Percentiles rank a stretch among this genome's conserved stretches.
Conservation (phyloP, 805 yeast species). For the Wickerhamiella hasegawae region DNA sequence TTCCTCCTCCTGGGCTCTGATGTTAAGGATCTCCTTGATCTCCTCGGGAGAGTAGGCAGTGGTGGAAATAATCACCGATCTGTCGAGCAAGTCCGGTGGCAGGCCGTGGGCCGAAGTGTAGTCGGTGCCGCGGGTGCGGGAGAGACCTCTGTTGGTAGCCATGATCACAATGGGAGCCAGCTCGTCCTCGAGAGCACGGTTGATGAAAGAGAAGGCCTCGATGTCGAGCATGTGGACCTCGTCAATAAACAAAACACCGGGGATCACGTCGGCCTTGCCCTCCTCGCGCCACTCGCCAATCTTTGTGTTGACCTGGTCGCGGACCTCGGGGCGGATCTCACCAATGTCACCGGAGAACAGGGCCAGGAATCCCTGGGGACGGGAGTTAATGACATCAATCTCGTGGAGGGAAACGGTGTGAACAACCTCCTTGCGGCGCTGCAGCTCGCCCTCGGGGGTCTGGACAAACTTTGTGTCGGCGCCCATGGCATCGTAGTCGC, state of each 20-base stretch:
- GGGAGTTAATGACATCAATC: conserved; percentile 91
- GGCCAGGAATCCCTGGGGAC: conserved; percentile 95
- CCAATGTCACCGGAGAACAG: conserved; percentile 94
- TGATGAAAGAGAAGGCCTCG: conserved; percentile 87
- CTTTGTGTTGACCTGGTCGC: conserved; percentile 91
- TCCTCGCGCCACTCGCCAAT: conserved; percentile 98
- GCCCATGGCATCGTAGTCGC: conserved; percentile 98
- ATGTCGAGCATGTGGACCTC: conserved; percentile 98
- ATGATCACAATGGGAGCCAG: conserved; percentile 93
- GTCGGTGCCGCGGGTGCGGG: conserved; percentile 86
- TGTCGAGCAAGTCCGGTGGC: conserved; percentile 85
- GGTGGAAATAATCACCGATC: conserved; percentile 86
- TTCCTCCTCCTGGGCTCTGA: conserved; percentile 90
- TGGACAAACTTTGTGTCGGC: conserved; percentile 96
- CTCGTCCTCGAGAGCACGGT: conserved; percentile 91
- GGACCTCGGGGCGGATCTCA: conserved; percentile 86
- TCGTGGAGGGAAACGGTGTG: conserved; percentile 98
- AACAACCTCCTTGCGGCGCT: conserved; percentile 84
- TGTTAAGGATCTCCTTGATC: conserved; percentile 67
- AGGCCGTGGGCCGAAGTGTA: conserved; percentile 96
- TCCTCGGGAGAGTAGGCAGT: conserved; percentile 63
- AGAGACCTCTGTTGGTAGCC: conserved; percentile 95
- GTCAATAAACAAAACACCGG: conserved; percentile 94
- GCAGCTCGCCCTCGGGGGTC: conserved; percentile 97
- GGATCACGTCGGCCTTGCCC: conserved; percentile 92